Evolutionary conservation across 495 filamentous ascomycete genomes (phyloP).

Genomic region (Hypoxylon intermedium): DNA sequence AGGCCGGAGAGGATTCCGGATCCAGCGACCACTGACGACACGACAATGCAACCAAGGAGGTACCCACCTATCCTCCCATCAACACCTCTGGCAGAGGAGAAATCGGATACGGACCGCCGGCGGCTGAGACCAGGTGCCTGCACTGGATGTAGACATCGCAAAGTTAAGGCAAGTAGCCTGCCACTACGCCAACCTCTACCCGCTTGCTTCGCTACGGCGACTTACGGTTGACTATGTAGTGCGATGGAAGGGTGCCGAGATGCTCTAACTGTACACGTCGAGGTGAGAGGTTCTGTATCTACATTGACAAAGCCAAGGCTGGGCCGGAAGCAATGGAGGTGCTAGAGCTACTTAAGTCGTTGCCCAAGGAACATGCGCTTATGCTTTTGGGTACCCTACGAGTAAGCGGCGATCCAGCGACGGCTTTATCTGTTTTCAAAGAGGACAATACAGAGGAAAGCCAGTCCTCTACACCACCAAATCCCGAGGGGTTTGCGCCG

Average conservation of each 20-base stretch:
- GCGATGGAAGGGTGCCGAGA: conserved; percentile 10
- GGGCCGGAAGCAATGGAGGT: conserved; percentile 18
- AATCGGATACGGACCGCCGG: not conserved
- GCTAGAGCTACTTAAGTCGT: conserved; percentile 16
- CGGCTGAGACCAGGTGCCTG: conserved; percentile 15
- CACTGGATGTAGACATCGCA: conserved; percentile 14
- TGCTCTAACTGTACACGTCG: conserved; percentile 15
- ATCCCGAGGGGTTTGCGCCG: not conserved
- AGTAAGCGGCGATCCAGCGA: conserved; percentile 1
- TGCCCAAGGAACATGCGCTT: conserved; percentile 1
- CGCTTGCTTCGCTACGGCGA: not conserved
- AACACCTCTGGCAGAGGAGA: conserved; percentile 1
- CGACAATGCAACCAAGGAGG: conserved; percentile 16
- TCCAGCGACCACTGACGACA: not conserved
- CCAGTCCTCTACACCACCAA: not conserved
- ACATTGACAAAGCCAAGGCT: conserved; percentile 14
- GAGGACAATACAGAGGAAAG: not conserved
- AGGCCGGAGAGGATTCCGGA: not conserved
- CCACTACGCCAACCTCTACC: not conserved
- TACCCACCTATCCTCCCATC: conserved; percentile 23
- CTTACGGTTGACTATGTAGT: conserved; percentile 3
- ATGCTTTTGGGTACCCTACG: not conserved
- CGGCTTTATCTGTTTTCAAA: conserved; percentile 4
- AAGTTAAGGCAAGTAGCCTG: conserved; percentile 13
- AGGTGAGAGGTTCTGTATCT: conserved; percentile 1